Evolutionary conservation across 768 basidiomycete species (phyloP), one percentile per base, ranked within the genome.

Genomic region (Nidularia sp.): DNA sequence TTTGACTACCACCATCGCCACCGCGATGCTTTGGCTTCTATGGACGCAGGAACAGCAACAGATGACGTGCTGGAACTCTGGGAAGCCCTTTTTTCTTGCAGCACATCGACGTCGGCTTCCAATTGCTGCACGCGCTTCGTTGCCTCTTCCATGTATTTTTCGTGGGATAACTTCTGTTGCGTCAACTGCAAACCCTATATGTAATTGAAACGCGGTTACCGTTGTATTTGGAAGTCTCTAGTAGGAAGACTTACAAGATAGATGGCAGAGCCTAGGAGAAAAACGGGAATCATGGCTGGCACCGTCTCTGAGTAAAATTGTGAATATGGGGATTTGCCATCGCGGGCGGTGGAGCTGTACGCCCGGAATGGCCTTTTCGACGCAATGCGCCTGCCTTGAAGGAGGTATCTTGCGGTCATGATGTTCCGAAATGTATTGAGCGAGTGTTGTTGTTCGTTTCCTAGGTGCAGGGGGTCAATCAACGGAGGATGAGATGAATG

Each of bases 231-330:
- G 48, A 29, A 4, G 9, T 8, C 36, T n/a, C 8, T 9, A 39
- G n/a, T 39, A 45, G 8, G 44, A 45, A 9, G 45, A 59, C 75
- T 45, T 62, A 88, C 90, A 59, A 90, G 72, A 69, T 90, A 92
- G 51, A 92, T 78, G 6, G 84, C 86, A 48, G 88, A 90, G 13
- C 89, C 90, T 9, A 93, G 74, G 48, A 93, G 70, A 48, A 84
- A 83, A 49, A 93, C 71, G 6, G 90, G 90, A 47, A 91, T 69
- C 88, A 91, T 91, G 33, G 80, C 81, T 29, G 90, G 90, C 36
- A 86, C 67, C 47, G 85, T 75, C 49, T 82, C 77, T 43, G 81
- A 71, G 66, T 93, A 93, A 77, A 86, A 84, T 57, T 75, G 70
- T 5, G 78, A 79, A 64, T 91, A 86, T 8, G 74, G 69, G 32